Evolutionary conservation across 495 filamentous ascomycete species (phyloP).

Genomic region (Neurospora sp.): DNA sequence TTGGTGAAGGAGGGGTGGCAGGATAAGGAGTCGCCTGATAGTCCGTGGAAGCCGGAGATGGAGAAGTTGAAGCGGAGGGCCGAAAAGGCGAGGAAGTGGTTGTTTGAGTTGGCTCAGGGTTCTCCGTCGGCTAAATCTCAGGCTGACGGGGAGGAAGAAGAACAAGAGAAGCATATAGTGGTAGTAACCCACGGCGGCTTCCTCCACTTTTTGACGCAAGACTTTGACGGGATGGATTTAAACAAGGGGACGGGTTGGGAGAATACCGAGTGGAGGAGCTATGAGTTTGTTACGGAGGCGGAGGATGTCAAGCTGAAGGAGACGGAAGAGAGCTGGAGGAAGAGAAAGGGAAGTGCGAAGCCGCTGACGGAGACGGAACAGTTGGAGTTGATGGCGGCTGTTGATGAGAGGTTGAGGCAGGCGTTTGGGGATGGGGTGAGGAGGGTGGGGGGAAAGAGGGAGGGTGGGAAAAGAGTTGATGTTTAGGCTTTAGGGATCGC

Average conservation of each 20-base stretch:
- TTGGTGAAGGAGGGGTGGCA: constrained; percentile 59
- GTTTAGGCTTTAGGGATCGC: neutral
- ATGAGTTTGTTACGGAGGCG: constrained; percentile 42
- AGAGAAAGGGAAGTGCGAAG: constrained; percentile 37
- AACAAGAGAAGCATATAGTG: constrained; percentile 47
- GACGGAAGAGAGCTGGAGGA: constrained; percentile 46
- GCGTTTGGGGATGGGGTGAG: constrained; percentile 12
- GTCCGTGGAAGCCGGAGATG: constrained; percentile 46
- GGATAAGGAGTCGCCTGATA: constrained; percentile 38
- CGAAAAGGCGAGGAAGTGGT: constrained; percentile 52
- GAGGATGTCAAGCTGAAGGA: constrained; percentile 49
- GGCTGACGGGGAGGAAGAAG: constrained; percentile 32
- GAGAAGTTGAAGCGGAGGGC: constrained; percentile 53
- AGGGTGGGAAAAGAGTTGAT: neutral
- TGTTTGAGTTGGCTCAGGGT: constrained; percentile 41
- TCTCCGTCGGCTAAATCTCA: neutral
- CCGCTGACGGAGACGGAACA: constrained; percentile 37
- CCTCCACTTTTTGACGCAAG: constrained; percentile 65
- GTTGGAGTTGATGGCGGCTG: constrained; percentile 25
- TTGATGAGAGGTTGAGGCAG: constrained; percentile 17
- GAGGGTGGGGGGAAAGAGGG: neutral
- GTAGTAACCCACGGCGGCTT: constrained; percentile 44
- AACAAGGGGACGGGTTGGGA: constrained; percentile 67
- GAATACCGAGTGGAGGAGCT: constrained; percentile 77
- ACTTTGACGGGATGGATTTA: constrained; percentile 57